Percentiles rank a stretch among this genome's conserved stretches.
Conservation (phyloP, 306 rosid species). For the Cicer cuneatum region DNA sequence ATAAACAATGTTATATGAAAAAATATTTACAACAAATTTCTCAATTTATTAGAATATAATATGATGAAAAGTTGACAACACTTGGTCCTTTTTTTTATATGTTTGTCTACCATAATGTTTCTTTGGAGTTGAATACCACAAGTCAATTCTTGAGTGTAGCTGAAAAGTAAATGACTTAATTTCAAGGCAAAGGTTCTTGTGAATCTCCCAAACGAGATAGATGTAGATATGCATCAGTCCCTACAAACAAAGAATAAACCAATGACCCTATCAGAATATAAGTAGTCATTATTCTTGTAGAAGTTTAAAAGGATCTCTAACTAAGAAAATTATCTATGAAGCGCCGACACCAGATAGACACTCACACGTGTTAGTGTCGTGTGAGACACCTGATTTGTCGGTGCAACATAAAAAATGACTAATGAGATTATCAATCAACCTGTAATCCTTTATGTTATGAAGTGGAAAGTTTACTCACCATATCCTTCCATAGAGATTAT, state of each 20-base stretch:
- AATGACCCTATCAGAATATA: conserved; percentile 24
- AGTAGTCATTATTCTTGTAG: not conserved
- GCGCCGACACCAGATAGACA: too few species aligned
- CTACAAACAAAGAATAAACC: conserved; percentile 53
- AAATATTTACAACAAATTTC: conserved; percentile 37
- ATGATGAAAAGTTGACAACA: conserved; percentile 41
- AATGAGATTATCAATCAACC: not conserved
- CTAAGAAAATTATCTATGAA: not conserved
- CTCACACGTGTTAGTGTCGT: too few species aligned
- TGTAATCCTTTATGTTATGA: not conserved
- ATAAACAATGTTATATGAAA: conserved; percentile 14
- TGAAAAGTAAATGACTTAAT: not conserved
- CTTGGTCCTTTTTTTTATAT: conserved; percentile 22
- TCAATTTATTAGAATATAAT: conserved; percentile 41
- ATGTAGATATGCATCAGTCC: conserved; percentile 94
- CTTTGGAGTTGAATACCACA: not conserved
- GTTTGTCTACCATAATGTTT: conserved; percentile 7
- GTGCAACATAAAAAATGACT: not conserved
- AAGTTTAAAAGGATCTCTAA: not conserved
- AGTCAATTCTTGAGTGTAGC: conserved; percentile 1
- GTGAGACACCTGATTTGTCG: too few species aligned
- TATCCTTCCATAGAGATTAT: conserved; percentile 95
- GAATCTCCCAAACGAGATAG: conserved; percentile 93
- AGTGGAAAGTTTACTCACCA: conserved; percentile 55
- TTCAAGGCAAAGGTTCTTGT: conserved; percentile 82